Conservation (phyloP, 768 basidiomycete species). For the Rhodotorula graminis region DNA sequence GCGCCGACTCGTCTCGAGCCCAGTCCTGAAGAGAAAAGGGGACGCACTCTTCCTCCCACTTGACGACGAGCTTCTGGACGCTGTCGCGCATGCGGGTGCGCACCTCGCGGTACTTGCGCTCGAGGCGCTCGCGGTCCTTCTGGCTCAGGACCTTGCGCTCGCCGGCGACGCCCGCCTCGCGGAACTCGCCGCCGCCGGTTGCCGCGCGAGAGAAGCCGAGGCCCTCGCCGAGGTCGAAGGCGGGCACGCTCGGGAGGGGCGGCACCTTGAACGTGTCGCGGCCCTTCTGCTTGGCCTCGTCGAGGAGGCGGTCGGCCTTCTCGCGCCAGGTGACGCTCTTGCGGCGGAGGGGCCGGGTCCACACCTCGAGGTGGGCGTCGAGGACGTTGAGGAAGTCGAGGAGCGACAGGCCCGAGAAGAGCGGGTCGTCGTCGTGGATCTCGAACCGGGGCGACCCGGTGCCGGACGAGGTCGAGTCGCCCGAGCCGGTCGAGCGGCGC, state of each 20-base stretch:
- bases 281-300: constrained; percentile 25
- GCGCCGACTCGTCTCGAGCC: too few relatives aligned
- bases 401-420: constrained; percentile 31
- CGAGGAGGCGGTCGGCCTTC: constrained; percentile 27
- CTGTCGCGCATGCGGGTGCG: constrained; percentile 23
- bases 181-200: background rate
- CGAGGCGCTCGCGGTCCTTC: constrained; percentile 30
- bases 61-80: constrained; percentile 54
- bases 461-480: background rate
- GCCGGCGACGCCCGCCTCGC: background rate
- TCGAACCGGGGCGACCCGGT: constrained; percentile 21
- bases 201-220: background rate
- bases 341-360: constrained; percentile 27
- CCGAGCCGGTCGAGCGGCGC: constrained; percentile 5
- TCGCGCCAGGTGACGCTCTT: constrained; percentile 28
- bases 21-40: background rate
- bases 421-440: constrained; percentile 30
- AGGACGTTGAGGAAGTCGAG: constrained; percentile 40
- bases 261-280: constrained; percentile 8
- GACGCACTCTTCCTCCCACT: constrained; percentile 76
- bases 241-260: constrained; percentile 24
- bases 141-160: constrained; percentile 2
- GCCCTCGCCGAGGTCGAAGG: constrained; percentile 3
- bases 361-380: constrained; percentile 40
- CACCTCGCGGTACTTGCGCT: constrained; percentile 29